Evolutionary conservation across 768 basidiomycete genomes (phyloP).

Genomic region (Tubosaeta sp.): DNA sequence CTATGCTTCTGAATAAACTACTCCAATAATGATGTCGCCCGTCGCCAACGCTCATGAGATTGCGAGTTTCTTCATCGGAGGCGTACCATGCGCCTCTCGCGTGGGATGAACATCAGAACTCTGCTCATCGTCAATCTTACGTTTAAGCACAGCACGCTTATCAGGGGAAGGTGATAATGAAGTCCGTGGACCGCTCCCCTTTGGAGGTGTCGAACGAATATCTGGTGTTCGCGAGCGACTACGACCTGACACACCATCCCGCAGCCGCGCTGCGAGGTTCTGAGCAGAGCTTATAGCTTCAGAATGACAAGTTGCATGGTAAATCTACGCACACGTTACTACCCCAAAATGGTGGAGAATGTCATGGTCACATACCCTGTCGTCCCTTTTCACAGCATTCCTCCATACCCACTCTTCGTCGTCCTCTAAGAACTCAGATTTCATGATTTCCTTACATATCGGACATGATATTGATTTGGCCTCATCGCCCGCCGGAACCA

Average conservation of each 20-base stretch:
- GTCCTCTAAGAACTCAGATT: constrained; percentile 89
- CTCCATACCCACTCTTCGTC: constrained; percentile 99
- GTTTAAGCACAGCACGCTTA: constrained; percentile 59
- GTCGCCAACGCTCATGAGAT: constrained; percentile 29
- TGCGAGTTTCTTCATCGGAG: constrained; percentile 66
- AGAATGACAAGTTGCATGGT: constrained; percentile 91
- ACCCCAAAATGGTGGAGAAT: not conserved
- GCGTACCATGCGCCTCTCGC: constrained; percentile 45
- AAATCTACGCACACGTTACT: constrained; percentile 54
- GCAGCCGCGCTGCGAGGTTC: constrained; percentile 63
- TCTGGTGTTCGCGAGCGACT: constrained; percentile 83
- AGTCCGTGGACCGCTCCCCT: constrained; percentile 27
- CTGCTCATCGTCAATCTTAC: constrained; percentile 61
- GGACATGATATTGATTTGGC: constrained; percentile 83
- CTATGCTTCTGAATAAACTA: constrained; percentile 30
- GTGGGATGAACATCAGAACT: constrained; percentile 29
- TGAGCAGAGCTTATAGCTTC: constrained; percentile 66
- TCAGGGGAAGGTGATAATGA: constrained; percentile 51
- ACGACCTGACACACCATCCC: constrained; percentile 48
- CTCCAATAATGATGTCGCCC: constrained; percentile 28
- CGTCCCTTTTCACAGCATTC: constrained; percentile 83
- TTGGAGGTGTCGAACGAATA: constrained; percentile 37
- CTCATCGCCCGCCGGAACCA: constrained; percentile 87
- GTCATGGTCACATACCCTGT: constrained; percentile 53
- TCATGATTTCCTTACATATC: constrained; percentile 91